Evolutionary conservation across 2,329 filamentous ascomycete species (phyloP), one percentile per base, ranked within the genome.

Genomic region (Grosmannia penicillata): DNA sequence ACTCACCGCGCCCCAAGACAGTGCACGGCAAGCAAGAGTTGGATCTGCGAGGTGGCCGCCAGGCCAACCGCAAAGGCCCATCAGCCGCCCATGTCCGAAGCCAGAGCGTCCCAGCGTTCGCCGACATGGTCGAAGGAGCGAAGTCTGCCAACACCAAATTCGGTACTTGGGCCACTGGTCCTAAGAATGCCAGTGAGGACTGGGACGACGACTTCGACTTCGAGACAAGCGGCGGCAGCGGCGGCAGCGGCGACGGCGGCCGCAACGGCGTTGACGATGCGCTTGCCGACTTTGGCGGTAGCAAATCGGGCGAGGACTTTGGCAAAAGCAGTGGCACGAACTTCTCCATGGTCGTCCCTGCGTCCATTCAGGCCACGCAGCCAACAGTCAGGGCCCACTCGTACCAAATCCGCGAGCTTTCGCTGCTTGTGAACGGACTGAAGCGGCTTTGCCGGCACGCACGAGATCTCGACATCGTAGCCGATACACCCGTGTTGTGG

Each of bases 141-240:
- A 80, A 60, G 55, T 64, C 56, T 51, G 44, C 71, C n/a, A 70
- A 59, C 2, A 61, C 69, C 38, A 87, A 86, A 50, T 89, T 85
- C 51, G 80, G 82, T 31, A 87, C 82, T 1, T 89, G 82, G 82
- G 82, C 81, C 3, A 61, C 85, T 30, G 75, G 79, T n/a, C 78
- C 74, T 45, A 87, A 87, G 55, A 79, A 74, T 14, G 77, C 78
- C 10, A 87, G 79, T 44, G 84, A 93, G 53, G 83, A 91, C 51
- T 93, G 84, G 84, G 84, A 89, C 49, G 82, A 87, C 45, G 84
- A 93, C 54, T 91, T 93, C 49, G 82, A 89, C 43, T 87, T 89
- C 52, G 69, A 65, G 24, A 62, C 59, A 31, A 50, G 57, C n/a
- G 53, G 56, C 27, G 57, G 56, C 25, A 55, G 53, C 22, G 54